Evolutionary conservation across 1,139 yeast genomes (phyloP).

Genomic region (Yamadazyma jaroonii): DNA sequence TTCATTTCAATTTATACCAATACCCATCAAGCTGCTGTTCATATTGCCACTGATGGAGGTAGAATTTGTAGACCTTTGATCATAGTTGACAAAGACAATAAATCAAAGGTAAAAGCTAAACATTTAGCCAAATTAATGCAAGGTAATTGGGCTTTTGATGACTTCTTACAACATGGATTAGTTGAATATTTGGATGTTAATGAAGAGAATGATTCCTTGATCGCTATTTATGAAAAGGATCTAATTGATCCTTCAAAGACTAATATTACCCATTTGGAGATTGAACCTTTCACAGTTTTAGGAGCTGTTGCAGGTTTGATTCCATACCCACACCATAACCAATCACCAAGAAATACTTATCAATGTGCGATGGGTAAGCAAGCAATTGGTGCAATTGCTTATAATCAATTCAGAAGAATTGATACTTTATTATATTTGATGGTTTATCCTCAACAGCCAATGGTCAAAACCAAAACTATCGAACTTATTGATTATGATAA

Average conservation of each 20-base stretch:
- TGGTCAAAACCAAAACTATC: slow-evolving; percentile 97
- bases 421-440: slow-evolving; percentile 89
- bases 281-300: slow-evolving; percentile 92
- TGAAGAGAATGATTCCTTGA: slow-evolving; percentile 93
- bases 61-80: slow-evolving; percentile 96
- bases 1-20: slow-evolving; percentile 90
- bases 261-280: slow-evolving; percentile 81
- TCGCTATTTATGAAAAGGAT: slow-evolving; percentile 79
- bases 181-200: slow-evolving; percentile 97
- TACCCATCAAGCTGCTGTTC: slow-evolving; percentile 87
- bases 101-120: slow-evolving; percentile 65
- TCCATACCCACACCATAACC: slow-evolving; percentile 99
- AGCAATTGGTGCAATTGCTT: slow-evolving; percentile 98
- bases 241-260: slow-evolving; percentile 20
- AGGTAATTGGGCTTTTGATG: slow-evolving; percentile 85
- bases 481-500: slow-evolving; percentile 94
- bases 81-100: slow-evolving; percentile 67
- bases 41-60: slow-evolving; percentile 98
- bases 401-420: slow-evolving; percentile 92
- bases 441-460: slow-evolving; percentile 99
- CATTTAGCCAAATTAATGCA: slow-evolving; percentile 61
- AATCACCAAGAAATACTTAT: slow-evolving; percentile 97
- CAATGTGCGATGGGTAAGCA: slow-evolving; percentile 99
- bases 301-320: slow-evolving; percentile 99
- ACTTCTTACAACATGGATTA: slow-evolving; percentile 77